A percentile compares a stretch with the other conserved stretches of the same genome.
phyloP scores from a whole-genome alignment of 768 basidiomycete species.

The Leccinum uliginosum region DNA sequence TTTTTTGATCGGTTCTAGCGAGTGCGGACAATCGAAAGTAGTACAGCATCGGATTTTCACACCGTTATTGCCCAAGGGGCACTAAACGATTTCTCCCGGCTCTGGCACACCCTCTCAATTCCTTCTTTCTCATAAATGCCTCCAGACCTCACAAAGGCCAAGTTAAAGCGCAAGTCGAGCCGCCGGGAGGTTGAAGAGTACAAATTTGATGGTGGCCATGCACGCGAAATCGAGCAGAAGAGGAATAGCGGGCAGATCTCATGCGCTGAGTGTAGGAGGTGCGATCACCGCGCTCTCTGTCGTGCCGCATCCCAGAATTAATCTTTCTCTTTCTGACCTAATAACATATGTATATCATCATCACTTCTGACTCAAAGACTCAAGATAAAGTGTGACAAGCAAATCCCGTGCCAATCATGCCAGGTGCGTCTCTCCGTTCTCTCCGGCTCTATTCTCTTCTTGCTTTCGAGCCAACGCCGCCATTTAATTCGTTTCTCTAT shows the following conservation, averaged over 20 bases:
- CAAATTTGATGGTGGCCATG: constrained; percentile 48
- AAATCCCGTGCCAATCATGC: constrained; percentile 75
- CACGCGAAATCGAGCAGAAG: constrained; percentile 69
- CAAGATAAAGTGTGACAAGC: constrained; percentile 82
- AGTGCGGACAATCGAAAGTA: constrained; percentile 11
- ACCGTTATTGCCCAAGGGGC: constrained; percentile 15
- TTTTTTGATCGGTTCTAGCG: constrained; percentile 1
- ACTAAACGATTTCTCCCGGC: constrained; percentile 19
- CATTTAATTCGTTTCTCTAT: neutral
- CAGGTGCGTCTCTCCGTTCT: constrained; percentile 38
- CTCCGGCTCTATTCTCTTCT: neutral
- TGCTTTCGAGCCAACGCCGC: neutral
- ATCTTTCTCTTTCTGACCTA: constrained; percentile 21
- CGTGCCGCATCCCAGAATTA: constrained; percentile 13
- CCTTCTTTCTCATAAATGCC: constrained; percentile 41
- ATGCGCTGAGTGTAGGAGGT: constrained; percentile 78
- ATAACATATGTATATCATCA: neutral
- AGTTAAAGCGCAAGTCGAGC: constrained; percentile 45
- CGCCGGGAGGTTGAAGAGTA: constrained; percentile 50
- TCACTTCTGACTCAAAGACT: constrained; percentile 37
- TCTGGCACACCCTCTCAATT: constrained; percentile 4
- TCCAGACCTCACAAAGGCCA: constrained; percentile 48
- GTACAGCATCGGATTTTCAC: constrained; percentile 24
- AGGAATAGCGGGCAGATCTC: constrained; percentile 72
- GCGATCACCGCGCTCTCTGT: constrained; percentile 48